Percentiles rank a stretch among this genome's conserved stretches.
phyloP scores from a whole-genome alignment of 306 rosid genomes.

The Vigna hirtella region DNA sequence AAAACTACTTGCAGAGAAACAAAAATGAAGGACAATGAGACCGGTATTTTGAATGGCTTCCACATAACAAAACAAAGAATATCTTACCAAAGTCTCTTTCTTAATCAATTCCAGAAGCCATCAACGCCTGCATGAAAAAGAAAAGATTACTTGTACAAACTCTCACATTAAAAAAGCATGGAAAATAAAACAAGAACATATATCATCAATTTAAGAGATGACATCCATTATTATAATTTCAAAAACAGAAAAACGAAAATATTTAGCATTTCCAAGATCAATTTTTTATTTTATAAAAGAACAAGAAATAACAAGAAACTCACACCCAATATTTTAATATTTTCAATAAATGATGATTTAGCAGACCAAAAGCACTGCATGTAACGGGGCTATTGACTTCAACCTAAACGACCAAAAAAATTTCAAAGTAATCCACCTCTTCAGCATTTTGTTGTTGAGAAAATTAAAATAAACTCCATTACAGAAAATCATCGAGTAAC shows the following conservation, averaged over 20 bases:
- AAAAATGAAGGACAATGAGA: not conserved
- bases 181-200: not conserved
- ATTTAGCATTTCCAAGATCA: not conserved
- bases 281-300: not conserved
- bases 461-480: no score
- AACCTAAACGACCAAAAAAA: no score
- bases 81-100: conserved; percentile 8
- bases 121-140: not conserved
- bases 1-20: conserved; percentile 9
- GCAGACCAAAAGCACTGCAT: no score
- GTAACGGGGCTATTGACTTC: no score
- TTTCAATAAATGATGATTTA: no score
- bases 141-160: not conserved
- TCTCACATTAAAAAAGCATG: not conserved
- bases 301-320: no score
- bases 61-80: not conserved
- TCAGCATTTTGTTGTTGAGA: no score
- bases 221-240: not conserved
- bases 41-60: not conserved
- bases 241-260: not conserved
- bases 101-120: not conserved
- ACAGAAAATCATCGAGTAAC: no score
- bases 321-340: no score
- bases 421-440: no score
- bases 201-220: not conserved